A percentile compares a stretch with the other conserved stretches of the same genome.
Evolutionary conservation across 176 grass and related monocot species (phyloP).

Genomic region (Aegilops sharonensis): DNA sequence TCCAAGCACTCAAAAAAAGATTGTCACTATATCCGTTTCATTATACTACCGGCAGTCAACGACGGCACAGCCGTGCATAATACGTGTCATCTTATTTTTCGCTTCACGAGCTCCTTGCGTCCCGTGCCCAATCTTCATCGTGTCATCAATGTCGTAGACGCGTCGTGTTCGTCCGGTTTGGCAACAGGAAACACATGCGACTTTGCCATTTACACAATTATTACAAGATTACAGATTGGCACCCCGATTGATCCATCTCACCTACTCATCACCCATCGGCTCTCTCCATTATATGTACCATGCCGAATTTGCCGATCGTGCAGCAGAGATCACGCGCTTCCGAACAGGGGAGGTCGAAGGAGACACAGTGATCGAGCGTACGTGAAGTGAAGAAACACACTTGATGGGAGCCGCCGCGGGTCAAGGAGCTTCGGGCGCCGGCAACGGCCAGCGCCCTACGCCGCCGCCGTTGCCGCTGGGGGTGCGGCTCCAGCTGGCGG

Average conservation of each 20-base stretch:
- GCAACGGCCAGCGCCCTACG: not conserved
- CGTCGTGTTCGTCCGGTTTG: not conserved
- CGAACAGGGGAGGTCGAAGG: not conserved
- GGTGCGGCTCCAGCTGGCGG: slow-evolving; percentile 29
- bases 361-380: not conserved
- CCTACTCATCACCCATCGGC: not conserved
- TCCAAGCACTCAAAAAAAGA: too few relatives aligned
- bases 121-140: not conserved
- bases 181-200: too few relatives aligned
- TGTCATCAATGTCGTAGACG: not conserved
- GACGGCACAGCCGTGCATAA: too few relatives aligned
- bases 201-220: too few relatives aligned
- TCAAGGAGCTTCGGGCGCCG: not conserved
- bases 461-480: slow-evolving; percentile 32
- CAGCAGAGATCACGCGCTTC: not conserved
- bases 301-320: not conserved
- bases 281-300: not conserved
- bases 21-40: too few relatives aligned
- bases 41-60: not conserved
- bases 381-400: not conserved
- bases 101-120: not conserved
- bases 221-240: not conserved
- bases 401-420: not conserved
- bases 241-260: not conserved
- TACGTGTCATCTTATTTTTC: not conserved